Conservation (phyloP, 2,329 filamentous ascomycete species). For the Periconia digitata region DNA sequence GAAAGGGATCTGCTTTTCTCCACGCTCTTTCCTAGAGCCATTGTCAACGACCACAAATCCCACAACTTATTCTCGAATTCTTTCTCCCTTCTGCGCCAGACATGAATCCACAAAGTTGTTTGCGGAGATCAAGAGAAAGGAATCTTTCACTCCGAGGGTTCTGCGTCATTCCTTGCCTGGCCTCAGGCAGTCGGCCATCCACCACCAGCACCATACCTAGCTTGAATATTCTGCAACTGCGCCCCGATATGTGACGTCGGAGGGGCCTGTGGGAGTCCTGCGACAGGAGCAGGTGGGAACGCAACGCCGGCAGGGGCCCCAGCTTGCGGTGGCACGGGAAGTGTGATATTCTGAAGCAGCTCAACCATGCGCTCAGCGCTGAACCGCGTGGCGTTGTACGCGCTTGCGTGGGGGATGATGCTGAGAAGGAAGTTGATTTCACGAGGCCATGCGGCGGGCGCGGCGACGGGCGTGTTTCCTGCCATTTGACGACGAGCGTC, state of each 20-base stretch:
- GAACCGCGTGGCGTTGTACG: slow-evolving; percentile 72
- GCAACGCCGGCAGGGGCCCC: not conserved
- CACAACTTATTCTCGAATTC: no score
- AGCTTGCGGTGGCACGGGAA: slow-evolving; percentile 17
- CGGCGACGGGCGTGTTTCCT: slow-evolving; percentile 30
- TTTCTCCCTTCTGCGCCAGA: no score
- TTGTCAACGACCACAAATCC: no score
- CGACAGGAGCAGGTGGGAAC: no score
- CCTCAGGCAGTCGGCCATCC: slow-evolving; percentile 1
- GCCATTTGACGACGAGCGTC: slow-evolving; percentile 65
- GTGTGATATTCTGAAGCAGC: slow-evolving; percentile 61
- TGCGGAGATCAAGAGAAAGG: no score
- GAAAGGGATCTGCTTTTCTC: no score
- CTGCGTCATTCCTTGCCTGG: no score
- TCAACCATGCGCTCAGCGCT: slow-evolving; percentile 71
- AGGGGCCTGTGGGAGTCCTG: no score
- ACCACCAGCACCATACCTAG: slow-evolving; percentile 27
- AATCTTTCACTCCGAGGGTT: no score
- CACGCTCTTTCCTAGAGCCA: no score
- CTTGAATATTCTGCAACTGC: slow-evolving; percentile 34
- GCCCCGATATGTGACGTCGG: slow-evolving; percentile 9
- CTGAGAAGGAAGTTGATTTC: slow-evolving; percentile 59
- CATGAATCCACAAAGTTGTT: no score
- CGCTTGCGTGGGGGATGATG: slow-evolving; percentile 71
- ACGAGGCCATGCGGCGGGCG: slow-evolving; percentile 70